These are phyloP conservation scores for Zopfia rhizophila DNA, from an alignment of 2,329 filamentous ascomycete genomes.

Conservation along the genomic window DNA sequence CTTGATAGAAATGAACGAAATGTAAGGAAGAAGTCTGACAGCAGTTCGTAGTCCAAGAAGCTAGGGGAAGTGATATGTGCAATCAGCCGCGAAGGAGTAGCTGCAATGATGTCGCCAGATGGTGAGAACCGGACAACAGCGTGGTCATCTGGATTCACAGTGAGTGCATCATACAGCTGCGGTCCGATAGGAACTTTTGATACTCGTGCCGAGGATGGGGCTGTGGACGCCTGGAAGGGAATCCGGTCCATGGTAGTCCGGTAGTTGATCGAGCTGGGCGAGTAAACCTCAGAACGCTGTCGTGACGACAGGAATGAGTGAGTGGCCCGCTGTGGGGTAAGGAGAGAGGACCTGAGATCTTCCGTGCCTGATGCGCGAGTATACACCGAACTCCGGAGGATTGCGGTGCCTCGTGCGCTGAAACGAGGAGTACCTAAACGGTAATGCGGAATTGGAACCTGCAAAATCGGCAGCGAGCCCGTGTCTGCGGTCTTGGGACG, in stretches of 20 bases:
- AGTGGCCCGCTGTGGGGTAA: conserved; percentile 54
- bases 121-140: conserved; percentile 84
- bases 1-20: conserved; percentile 87
- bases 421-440: conserved; percentile 84
- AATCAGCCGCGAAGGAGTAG: conserved; percentile 88
- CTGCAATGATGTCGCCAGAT: conserved; percentile 82
- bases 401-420: conserved; percentile 77
- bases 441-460: conserved; percentile 85
- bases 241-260: conserved; percentile 49
- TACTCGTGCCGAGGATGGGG: conserved; percentile 46
- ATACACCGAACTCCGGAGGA: conserved; percentile 83
- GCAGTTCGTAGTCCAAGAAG: conserved; percentile 94
- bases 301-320: conserved; percentile 50
- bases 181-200: conserved; percentile 61
- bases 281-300: conserved; percentile 50
- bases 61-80: conserved; percentile 96
- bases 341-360: conserved; percentile 71
- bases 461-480: conserved; percentile 66
- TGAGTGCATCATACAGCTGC: conserved; percentile 83
- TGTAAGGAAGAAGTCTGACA: conserved; percentile 98
- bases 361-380: conserved; percentile 73
- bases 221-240: conserved; percentile 42
- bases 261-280: conserved; percentile 43
- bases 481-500: conserved; percentile 72
- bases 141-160: conserved; percentile 82